These are phyloP conservation scores for Trichophyton benhamiae DNA, from an alignment of 2,329 filamentous ascomycete species.

Conservation along the genomic window DNA sequence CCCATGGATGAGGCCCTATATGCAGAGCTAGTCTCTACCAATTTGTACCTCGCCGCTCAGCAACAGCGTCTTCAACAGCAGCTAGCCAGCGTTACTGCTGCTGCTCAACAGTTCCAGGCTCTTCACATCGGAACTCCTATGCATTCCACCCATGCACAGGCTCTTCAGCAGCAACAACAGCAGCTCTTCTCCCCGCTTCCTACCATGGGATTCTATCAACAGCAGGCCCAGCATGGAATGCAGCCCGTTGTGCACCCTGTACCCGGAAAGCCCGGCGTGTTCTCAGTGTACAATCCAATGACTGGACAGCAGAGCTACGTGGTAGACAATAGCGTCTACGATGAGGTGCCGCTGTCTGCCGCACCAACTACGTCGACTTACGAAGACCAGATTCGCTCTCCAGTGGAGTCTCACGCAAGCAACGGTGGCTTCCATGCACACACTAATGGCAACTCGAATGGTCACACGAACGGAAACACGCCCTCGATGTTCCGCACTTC, in stretches of 20 bases:
- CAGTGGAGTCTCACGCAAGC: conserved; percentile 34
- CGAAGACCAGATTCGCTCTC: background rate
- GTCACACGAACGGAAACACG: background rate
- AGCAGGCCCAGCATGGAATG: conserved; percentile 55
- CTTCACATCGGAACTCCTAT: conserved; percentile 50
- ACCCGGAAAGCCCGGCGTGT: conserved; percentile 60
- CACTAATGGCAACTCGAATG: background rate
- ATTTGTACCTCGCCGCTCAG: conserved; percentile 83
- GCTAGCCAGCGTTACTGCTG: conserved; percentile 68
- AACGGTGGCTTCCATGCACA: conserved; percentile 35
- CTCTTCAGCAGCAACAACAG: conserved; percentile 27
- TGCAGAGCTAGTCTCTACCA: conserved; percentile 79
- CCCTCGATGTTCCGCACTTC: conserved; percentile 37
- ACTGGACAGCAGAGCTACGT: conserved; percentile 77
- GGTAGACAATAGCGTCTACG: conserved; percentile 52
- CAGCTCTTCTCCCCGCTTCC: conserved; percentile 40
- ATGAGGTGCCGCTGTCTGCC: conserved; percentile 27
- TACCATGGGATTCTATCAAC: conserved; percentile 46
- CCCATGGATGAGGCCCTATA: conserved; percentile 77
- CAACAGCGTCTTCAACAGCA: conserved; percentile 93
- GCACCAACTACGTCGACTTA: background rate
- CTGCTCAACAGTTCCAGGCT: conserved; percentile 69
- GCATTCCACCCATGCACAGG: conserved; percentile 9
- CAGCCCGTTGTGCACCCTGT: conserved; percentile 53
- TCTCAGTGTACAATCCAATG: conserved; percentile 70